Conservation (phyloP, 1,139 yeast genomes). For the Magnusiomyces tetraspermus region DNA sequence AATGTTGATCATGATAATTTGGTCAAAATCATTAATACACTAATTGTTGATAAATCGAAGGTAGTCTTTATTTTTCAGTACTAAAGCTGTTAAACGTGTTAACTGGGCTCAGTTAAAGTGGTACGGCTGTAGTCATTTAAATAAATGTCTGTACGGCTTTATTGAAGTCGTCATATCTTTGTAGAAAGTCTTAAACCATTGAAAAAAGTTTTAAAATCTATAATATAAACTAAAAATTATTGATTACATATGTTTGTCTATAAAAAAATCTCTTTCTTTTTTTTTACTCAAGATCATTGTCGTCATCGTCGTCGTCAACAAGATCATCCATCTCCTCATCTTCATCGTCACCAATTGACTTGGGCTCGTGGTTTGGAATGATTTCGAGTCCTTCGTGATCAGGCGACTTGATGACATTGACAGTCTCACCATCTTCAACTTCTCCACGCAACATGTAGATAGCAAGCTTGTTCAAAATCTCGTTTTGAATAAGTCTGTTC, state of each 20-base stretch:
- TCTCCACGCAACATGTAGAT: conserved; percentile 81
- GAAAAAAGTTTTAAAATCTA: neutral
- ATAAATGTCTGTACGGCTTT: too few relatives aligned
- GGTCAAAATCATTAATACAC: too few relatives aligned
- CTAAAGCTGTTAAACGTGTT: too few relatives aligned
- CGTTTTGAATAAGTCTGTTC: conserved; percentile 84
- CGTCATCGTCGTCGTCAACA: conserved; percentile 43
- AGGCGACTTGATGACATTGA: conserved; percentile 46
- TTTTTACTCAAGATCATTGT: conserved; percentile 37
- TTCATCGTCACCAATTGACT: conserved; percentile 1
- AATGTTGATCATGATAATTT: too few relatives aligned
- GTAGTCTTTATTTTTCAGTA: too few relatives aligned
- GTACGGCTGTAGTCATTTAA: conserved; percentile 2
- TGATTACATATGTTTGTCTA: neutral
- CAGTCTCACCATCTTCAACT: conserved; percentile 77
- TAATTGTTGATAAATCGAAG: too few relatives aligned
- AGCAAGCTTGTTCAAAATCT: conserved; percentile 73
- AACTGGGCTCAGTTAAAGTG: neutral
- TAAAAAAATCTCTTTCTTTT: neutral
- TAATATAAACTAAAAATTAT: neutral
- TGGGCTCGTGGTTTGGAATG: conserved; percentile 66
- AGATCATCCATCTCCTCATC: conserved; percentile 4
- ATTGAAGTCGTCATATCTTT: too few relatives aligned
- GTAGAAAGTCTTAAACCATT: too few relatives aligned
- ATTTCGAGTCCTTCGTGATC: conserved; percentile 57